Evolutionary conservation across 345 rosid genomes (phyloP), one percentile per base, ranked within the genome.

Genomic region (Ceriops tagal): DNA sequence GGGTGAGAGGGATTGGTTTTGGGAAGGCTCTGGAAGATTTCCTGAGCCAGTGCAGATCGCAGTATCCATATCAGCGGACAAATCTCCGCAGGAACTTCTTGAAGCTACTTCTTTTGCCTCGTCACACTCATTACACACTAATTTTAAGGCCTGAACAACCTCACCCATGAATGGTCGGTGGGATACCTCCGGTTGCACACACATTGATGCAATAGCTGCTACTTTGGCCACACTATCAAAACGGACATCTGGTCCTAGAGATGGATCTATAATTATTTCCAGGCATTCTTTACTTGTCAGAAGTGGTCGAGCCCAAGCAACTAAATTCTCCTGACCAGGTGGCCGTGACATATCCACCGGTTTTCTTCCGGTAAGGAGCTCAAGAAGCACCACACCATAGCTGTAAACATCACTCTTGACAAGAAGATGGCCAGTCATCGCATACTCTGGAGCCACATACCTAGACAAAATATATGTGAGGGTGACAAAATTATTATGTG

Each of bases 371-470:
- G 89, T 82, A 51, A 95, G 83, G 64, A 95, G 96, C 89, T 95
- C 99, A 3, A 95, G 91, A 69, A 95, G 89, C 70, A 95, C 99
- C 1, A 95, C 99, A 56, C 99, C 99, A n/a, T 91, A 95, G 74
- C 99, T 95, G 70, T 92, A 95, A 46, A 95, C 99, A 57, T 95
- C 99, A n/a, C 99, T 95, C 81, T 91, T 95, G 68, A 92, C 99
- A 5, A 91, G 87, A 67, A 95, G 96, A 83, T 95, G 99, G 8
- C 97, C 99, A 0, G 97, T 92, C 97, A 95, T 89, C n/a, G 99
- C 99, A 64, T 95, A 95, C 77, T 95, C 97, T 0, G 98, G 97
- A 8, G 99, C 99, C 26, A 92, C 96, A 72, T 95, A 92, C 71
- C 98, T 93, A 80, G 75, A 78, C 62, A 35, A 30, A 73, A 67